Percentiles rank a stretch among this genome's conserved stretches.
phyloP scores from a whole-genome alignment of 2,329 filamentous ascomycete species.

The Epichloe hybrida region DNA sequence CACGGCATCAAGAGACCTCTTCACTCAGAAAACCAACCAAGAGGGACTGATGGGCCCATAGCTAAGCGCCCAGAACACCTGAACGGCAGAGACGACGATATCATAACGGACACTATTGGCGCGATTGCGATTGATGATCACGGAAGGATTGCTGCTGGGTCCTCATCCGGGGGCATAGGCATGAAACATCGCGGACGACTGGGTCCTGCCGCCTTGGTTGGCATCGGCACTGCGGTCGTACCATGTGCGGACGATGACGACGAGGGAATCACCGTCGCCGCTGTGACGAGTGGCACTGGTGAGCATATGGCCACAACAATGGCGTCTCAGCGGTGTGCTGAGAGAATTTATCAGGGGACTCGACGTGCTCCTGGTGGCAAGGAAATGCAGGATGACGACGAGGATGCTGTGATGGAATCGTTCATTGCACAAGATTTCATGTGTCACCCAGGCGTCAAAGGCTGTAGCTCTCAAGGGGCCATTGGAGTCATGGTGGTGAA shows the following conservation, averaged over 20 bases:
- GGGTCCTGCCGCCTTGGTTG: slow-evolving; percentile 84
- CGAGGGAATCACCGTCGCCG: slow-evolving; percentile 58
- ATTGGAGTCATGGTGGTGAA: slow-evolving; percentile 89
- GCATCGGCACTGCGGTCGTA: slow-evolving; percentile 82
- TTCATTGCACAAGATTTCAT: slow-evolving; percentile 89
- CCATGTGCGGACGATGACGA: slow-evolving; percentile 59
- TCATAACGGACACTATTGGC: slow-evolving; percentile 84
- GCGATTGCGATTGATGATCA: slow-evolving; percentile 81
- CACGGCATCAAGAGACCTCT: slow-evolving; percentile 23
- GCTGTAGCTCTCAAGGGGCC: slow-evolving; percentile 70
- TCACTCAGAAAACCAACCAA: not conserved
- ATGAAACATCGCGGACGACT: slow-evolving; percentile 94
- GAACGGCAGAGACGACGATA: slow-evolving; percentile 34
- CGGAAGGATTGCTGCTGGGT: slow-evolving; percentile 84
- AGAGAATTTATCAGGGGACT: slow-evolving; percentile 63
- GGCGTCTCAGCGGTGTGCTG: slow-evolving; percentile 76
- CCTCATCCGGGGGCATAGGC: slow-evolving; percentile 92
- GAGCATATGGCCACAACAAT: slow-evolving; percentile 97
- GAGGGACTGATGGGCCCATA: slow-evolving; percentile 2
- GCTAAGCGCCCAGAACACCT: slow-evolving; percentile 9
- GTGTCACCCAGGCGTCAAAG: slow-evolving; percentile 70
- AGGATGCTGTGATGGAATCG: slow-evolving; percentile 57
- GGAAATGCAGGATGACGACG: slow-evolving; percentile 57
- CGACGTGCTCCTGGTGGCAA: slow-evolving; percentile 45
- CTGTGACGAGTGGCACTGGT: slow-evolving; percentile 85